Conservation (phyloP, 306 rosid genomes). For the Prunus davidiana region DNA sequence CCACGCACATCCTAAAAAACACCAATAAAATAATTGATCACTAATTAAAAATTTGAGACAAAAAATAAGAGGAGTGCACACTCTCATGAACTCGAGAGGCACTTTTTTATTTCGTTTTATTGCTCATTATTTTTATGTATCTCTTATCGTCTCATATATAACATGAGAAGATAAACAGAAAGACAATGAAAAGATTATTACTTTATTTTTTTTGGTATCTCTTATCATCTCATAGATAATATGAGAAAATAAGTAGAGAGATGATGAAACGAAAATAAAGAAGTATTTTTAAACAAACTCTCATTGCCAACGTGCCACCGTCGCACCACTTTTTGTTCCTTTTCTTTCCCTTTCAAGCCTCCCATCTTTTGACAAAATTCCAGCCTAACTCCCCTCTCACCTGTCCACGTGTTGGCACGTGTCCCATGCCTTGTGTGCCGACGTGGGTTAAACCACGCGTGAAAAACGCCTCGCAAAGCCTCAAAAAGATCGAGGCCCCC, state of each 20-base stretch:
- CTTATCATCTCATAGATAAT: too few species aligned
- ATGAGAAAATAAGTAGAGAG: too few species aligned
- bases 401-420: slow-evolving; percentile 45
- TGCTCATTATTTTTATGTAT: too few species aligned
- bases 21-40: neutral
- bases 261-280: too few species aligned
- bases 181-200: too few species aligned
- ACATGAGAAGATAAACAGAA: too few species aligned
- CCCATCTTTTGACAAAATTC: slow-evolving; percentile 32
- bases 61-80: neutral
- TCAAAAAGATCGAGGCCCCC: neutral
- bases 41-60: too few species aligned
- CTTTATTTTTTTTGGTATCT: too few species aligned
- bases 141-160: too few species aligned
- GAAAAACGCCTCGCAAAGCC: slow-evolving; percentile 29
- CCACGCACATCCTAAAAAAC: neutral
- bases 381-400: slow-evolving; percentile 60
- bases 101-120: too few species aligned
- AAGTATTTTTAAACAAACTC: neutral
- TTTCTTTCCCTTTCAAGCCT: slow-evolving; percentile 17
- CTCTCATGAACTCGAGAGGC: too few species aligned
- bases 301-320: neutral
- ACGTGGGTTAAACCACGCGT: slow-evolving; percentile 50
- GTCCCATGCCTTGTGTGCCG: slow-evolving; percentile 26
- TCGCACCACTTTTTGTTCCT: neutral